Evolutionary conservation across 371 early-diverging fungal species (phyloP), one percentile per base, ranked within the genome.

Genomic region (Mucor indicus): DNA sequence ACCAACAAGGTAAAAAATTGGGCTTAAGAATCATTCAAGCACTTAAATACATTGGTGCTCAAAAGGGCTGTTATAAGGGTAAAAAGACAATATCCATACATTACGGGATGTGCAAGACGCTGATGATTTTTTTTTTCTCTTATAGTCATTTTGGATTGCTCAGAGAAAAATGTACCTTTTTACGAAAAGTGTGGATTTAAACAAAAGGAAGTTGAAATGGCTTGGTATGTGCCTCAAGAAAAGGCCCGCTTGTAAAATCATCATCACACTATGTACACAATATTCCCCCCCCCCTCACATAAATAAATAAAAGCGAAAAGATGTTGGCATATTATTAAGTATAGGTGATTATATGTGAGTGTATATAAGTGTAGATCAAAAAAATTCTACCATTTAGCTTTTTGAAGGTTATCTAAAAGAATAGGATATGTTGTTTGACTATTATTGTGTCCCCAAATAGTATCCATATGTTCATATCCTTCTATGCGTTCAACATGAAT

Each of bases 1-100:
- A 87, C 12, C 89, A 93, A 61, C 95, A 96, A 50, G 98, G 99
- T 24, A 83, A 91, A 65, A 93, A 95, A 50, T 75, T 90, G 69
- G 86, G 86, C 22, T 54, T 86, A 32, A 48, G 79, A 25, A 70
- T 86, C 46, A 88, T 92, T 49, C 76, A 90, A 53, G 84, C 85
- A 53, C 75, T 90, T 1, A 84, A 81, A 53, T 72, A 78, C 45
- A 75, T 90, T 43, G 87, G 83, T n/a, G 63, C 65, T 4, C 56
- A 64, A 22, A 61, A 73, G 8, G 85, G 84, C n/a, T 88, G 88
- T 62, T 94, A 92, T 74, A 76, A 76, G 51, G 70, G 63, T 61
- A 57, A 29, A 29, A 6, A 29, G 30, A 29, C 8, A 12, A 29
- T 8, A 8, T 29, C 30, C 30, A 29, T 29, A 12, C 30, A 12